Conservation (phyloP, 306 rosid genomes). For the Quercus parvula region DNA sequence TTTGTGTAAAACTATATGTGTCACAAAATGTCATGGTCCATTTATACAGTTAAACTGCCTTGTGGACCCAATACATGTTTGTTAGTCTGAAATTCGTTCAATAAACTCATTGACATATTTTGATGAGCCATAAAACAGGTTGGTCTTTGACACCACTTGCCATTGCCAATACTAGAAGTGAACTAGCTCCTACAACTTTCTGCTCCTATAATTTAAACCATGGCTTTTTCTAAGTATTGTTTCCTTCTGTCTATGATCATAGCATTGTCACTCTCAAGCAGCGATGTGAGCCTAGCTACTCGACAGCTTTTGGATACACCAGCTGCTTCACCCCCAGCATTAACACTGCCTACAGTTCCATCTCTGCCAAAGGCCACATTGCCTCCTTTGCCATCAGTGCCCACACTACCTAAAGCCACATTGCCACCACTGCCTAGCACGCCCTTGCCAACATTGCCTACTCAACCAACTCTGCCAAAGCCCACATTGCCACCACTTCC, state of each 20-base stretch:
- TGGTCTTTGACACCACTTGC: not conserved
- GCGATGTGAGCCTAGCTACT: slow-evolving; percentile 16
- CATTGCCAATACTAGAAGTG: not conserved
- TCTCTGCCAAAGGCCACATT: no score
- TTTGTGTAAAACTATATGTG: no score
- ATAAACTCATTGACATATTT: no score
- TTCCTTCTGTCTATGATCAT: slow-evolving; percentile 2
- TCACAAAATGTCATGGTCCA: no score
- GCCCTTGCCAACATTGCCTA: not conserved
- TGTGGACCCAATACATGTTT: no score
- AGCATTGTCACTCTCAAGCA: slow-evolving; percentile 21
- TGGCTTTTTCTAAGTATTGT: slow-evolving; percentile 4
- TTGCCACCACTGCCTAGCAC: not conserved
- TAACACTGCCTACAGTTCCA: slow-evolving; percentile 8
- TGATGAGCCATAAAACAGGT: no score
- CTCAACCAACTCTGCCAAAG: slow-evolving; percentile 14
- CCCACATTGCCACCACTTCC: slow-evolving; percentile 21
- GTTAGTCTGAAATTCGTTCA: no score
- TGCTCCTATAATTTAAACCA: not conserved
- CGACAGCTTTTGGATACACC: slow-evolving; percentile 24
- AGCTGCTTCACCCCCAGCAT: slow-evolving; percentile 19
- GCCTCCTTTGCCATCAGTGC: no score
- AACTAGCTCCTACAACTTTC: no score
- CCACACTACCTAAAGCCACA: no score
- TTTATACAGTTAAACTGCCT: no score